These are phyloP conservation scores for Russula compacta DNA, from an alignment of 768 basidiomycete genomes.

Conservation along the genomic window DNA sequence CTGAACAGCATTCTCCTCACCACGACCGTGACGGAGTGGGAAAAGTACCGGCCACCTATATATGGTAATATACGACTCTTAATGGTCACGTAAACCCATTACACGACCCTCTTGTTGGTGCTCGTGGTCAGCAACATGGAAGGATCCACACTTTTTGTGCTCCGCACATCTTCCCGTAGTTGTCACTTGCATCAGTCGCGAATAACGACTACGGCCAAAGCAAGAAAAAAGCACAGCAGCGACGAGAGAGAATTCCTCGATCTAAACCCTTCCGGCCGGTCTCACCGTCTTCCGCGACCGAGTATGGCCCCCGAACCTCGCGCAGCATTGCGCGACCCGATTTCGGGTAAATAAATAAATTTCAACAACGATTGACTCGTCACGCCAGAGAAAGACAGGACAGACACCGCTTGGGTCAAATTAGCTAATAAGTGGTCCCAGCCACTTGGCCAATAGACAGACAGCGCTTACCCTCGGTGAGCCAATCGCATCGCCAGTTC, in stretches of 20 bases:
- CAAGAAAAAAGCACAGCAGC: background rate
- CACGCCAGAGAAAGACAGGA: background rate
- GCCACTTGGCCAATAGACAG: background rate
- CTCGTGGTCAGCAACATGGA: constrained; percentile 9
- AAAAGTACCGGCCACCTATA: constrained; percentile 10
- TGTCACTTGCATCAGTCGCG: constrained; percentile 1
- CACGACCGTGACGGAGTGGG: constrained; percentile 1
- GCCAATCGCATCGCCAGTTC: constrained; percentile 1
- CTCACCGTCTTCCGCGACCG: constrained; percentile 8
- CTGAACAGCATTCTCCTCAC: background rate
- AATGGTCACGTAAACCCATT: constrained; percentile 6
- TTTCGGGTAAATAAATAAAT: constrained; percentile 16
- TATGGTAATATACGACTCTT: constrained; percentile 15
- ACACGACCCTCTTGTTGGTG: background rate
- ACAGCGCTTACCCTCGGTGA: background rate
- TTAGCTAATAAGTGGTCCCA: constrained; percentile 9
- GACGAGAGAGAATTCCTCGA: background rate
- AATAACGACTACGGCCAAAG: background rate
- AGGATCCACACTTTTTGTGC: constrained; percentile 10
- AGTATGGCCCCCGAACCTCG: constrained; percentile 8
- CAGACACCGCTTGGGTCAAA: constrained; percentile 3
- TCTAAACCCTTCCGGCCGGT: background rate
- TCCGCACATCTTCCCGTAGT: constrained; percentile 3
- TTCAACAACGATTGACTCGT: background rate
- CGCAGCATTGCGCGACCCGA: constrained; percentile 13